These are phyloP conservation scores for Ascochyta pisi DNA, from an alignment of 2,329 filamentous ascomycete genomes.

Conservation along the genomic window DNA sequence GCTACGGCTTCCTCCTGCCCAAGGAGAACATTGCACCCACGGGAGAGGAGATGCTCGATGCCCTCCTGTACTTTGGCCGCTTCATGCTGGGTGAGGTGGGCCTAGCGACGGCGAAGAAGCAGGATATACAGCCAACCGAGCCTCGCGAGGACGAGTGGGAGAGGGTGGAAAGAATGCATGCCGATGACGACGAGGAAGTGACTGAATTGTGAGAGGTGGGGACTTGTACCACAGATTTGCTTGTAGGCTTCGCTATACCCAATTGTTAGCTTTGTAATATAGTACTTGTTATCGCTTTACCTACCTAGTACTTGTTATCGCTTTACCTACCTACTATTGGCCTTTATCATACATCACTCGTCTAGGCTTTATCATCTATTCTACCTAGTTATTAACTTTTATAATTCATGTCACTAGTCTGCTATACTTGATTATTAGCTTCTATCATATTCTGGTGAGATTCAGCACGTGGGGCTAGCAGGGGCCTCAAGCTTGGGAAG, in stretches of 20 bases:
- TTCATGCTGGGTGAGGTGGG: slow-evolving; percentile 67
- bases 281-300: too few species aligned
- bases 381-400: too few species aligned
- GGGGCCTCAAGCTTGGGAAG: slow-evolving; percentile 18
- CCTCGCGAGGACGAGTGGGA: neutral
- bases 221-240: neutral
- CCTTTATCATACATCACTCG: too few species aligned
- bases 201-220: slow-evolving; percentile 1
- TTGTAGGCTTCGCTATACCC: slow-evolving; percentile 8
- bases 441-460: too few species aligned
- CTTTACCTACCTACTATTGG: too few species aligned
- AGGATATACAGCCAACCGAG: slow-evolving; percentile 1
- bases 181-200: neutral
- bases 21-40: slow-evolving; percentile 86
- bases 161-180: neutral
- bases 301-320: too few species aligned
- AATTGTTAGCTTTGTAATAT: neutral
- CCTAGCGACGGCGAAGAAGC: slow-evolving; percentile 18
- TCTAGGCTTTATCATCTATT: too few species aligned
- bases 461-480: slow-evolving; percentile 18
- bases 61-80: slow-evolving; percentile 82
- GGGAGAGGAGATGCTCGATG: slow-evolving; percentile 84
- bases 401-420: too few species aligned
- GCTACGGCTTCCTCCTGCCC: slow-evolving; percentile 91
- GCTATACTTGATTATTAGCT: too few species aligned